phyloP scores from a whole-genome alignment of 306 rosid genomes.

The Trichosanthes truncata region DNA sequence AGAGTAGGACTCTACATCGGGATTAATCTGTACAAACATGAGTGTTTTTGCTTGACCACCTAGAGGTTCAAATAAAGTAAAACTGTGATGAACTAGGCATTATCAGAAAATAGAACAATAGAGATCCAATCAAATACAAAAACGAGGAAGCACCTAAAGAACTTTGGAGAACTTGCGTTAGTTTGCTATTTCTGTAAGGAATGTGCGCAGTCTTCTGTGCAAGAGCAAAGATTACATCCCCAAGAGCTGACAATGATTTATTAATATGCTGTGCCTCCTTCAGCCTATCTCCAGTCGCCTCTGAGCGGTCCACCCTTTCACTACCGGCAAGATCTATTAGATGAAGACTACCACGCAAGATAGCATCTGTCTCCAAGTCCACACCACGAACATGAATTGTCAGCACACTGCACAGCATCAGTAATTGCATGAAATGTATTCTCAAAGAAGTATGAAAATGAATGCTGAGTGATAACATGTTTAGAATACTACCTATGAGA shows the following conservation, averaged over 20 bases:
- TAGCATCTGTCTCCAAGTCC: constrained; percentile 70
- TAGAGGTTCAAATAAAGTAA: constrained; percentile 20
- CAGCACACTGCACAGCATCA: constrained; percentile 55
- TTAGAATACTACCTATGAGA: constrained; percentile 69
- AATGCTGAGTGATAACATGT: background rate
- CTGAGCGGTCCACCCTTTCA: constrained; percentile 95
- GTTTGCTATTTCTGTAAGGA: constrained; percentile 95
- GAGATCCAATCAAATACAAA: constrained; percentile 5
- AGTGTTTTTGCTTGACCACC: constrained; percentile 99
- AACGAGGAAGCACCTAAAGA: constrained; percentile 58
- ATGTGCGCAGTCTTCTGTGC: constrained; percentile 85
- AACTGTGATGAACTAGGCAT: background rate
- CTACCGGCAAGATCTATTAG: constrained; percentile 98
- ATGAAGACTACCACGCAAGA: constrained; percentile 84
- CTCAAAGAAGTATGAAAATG: constrained; percentile 12
- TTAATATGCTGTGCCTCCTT: constrained; percentile 99
- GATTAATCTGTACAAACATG: constrained; percentile 98
- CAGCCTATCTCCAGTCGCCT: constrained; percentile 97
- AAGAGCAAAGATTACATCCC: constrained; percentile 94
- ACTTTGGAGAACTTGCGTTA: constrained; percentile 96
- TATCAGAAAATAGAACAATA: constrained; percentile 1
- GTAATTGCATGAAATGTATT: constrained; percentile 1
- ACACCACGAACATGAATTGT: constrained; percentile 88
- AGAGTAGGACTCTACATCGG: constrained; percentile 75
- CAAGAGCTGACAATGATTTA: constrained; percentile 91